Conservation (phyloP, 1,284 basidiomycete genomes). For the Sporisorium scitamineum region DNA sequence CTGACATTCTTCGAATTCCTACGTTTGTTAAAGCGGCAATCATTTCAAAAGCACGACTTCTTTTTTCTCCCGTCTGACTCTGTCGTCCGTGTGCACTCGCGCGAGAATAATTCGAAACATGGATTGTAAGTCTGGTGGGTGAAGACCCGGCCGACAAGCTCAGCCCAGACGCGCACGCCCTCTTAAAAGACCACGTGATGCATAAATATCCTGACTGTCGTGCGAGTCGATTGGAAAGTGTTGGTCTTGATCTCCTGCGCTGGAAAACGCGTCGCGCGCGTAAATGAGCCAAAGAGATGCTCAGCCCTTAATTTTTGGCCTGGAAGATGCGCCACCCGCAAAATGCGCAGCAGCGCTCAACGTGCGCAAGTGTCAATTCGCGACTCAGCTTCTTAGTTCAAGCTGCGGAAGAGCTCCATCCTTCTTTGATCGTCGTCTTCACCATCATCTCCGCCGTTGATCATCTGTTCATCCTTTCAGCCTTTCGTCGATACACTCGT, state of each 20-base stretch:
- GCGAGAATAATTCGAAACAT: too few species aligned
- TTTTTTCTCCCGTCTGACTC: not conserved
- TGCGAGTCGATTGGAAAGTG: conserved; percentile 25
- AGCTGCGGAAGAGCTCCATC: conserved; percentile 20
- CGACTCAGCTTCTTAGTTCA: conserved; percentile 29
- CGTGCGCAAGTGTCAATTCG: conserved; percentile 4
- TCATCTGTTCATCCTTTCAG: not conserved
- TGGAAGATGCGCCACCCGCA: conserved; percentile 9
- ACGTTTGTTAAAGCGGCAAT: not conserved
- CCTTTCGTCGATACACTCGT: not conserved
- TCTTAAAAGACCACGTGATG: too few species aligned
- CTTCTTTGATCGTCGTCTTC: not conserved
- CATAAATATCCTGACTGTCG: conserved; percentile 18
- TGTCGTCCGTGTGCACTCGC: too few species aligned
- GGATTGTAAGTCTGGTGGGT: too few species aligned
- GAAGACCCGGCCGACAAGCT: too few species aligned
- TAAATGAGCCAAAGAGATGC: conserved; percentile 44
- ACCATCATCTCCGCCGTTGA: conserved; percentile 3
- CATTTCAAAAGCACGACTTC: too few species aligned
- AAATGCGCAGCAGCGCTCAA: conserved; percentile 19
- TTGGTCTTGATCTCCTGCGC: conserved; percentile 28
- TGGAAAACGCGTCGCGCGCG: conserved; percentile 46
- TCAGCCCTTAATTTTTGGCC: conserved; percentile 10
- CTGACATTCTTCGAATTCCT: not conserved
- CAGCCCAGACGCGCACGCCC: too few species aligned